Evolutionary conservation across 257 asterid genomes (phyloP).

Genomic region (Solanum raphanifolium): DNA sequence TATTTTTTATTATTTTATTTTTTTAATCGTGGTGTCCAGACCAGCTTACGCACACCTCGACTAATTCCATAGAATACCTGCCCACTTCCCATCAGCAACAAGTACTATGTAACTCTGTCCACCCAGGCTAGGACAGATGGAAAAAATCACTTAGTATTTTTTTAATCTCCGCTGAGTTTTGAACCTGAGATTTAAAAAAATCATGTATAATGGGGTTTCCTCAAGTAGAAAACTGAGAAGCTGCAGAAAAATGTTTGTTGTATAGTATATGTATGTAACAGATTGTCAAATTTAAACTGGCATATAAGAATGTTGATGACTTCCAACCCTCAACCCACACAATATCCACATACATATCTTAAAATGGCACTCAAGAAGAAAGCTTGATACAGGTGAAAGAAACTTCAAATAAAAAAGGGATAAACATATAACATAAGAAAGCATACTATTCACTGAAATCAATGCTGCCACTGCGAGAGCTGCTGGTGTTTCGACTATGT

Average conservation of each 20-base stretch:
- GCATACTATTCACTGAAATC: conserved; percentile 55
- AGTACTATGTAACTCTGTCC: too few species aligned
- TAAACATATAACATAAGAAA: not conserved
- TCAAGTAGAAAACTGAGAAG: not conserved
- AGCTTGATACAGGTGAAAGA: not conserved
- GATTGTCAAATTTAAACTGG: not conserved
- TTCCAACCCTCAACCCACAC: not conserved
- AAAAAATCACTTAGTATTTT: not conserved
- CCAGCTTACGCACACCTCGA: too few species aligned
- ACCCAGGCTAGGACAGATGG: too few species aligned
- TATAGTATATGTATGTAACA: not conserved
- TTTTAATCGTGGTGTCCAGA: too few species aligned
- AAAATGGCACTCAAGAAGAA: not conserved
- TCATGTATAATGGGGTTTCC: not conserved
- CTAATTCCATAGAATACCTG: too few species aligned
- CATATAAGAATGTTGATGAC: not conserved
- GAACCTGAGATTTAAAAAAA: not conserved
- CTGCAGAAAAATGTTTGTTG: not conserved
- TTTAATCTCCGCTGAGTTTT: not conserved
- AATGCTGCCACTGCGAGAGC: conserved; percentile 65
- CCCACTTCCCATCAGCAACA: too few species aligned
- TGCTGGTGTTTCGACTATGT: conserved; percentile 70
- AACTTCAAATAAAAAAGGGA: not conserved
- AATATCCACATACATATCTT: not conserved
- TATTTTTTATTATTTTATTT: too few species aligned